These are phyloP conservation scores for Tulasnella sp. DNA, from an alignment of 768 basidiomycete species.

Conservation along the genomic window DNA sequence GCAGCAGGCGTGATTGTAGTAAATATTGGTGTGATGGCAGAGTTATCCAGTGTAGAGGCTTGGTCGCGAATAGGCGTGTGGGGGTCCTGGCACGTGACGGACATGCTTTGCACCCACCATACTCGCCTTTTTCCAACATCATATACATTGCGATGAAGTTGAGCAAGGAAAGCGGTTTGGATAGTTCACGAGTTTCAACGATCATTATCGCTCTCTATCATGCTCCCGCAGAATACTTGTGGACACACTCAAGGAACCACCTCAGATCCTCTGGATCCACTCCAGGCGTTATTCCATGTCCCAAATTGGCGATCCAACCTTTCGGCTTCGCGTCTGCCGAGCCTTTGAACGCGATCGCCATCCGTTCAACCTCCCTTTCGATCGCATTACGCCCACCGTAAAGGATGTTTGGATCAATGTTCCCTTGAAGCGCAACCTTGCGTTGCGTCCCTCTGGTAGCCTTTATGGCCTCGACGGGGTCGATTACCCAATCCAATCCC, in stretches of 20 bases:
- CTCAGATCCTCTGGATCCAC: conserved; percentile 88
- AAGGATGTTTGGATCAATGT: conserved; percentile 79
- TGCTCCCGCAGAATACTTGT: conserved; percentile 68
- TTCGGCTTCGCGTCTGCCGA: conserved; percentile 38
- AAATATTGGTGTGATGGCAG: too few relatives aligned
- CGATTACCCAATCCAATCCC: conserved; percentile 85
- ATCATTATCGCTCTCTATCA: too few relatives aligned
- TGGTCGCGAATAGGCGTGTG: too few relatives aligned
- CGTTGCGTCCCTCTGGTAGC: conserved; percentile 37
- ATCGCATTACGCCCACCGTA: conserved; percentile 83
- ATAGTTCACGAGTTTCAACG: too few relatives aligned
- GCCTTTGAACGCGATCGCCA: conserved; percentile 58
- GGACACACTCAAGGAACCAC: conserved; percentile 86
- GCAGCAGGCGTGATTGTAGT: too few relatives aligned
- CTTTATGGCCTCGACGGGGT: conserved; percentile 57
- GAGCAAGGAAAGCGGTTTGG: too few relatives aligned
- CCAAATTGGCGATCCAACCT: conserved; percentile 93
- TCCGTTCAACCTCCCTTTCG: conserved; percentile 70
- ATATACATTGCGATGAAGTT: too few relatives aligned
- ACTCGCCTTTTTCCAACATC: too few relatives aligned
- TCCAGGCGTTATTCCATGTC: conserved; percentile 93
- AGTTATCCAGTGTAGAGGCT: too few relatives aligned
- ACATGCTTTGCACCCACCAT: too few relatives aligned
- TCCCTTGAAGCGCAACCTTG: conserved; percentile 74
- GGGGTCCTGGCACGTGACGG: too few relatives aligned